phyloP scores from a whole-genome alignment of 441 rosid species.

The Erysimum pusillum region DNA sequence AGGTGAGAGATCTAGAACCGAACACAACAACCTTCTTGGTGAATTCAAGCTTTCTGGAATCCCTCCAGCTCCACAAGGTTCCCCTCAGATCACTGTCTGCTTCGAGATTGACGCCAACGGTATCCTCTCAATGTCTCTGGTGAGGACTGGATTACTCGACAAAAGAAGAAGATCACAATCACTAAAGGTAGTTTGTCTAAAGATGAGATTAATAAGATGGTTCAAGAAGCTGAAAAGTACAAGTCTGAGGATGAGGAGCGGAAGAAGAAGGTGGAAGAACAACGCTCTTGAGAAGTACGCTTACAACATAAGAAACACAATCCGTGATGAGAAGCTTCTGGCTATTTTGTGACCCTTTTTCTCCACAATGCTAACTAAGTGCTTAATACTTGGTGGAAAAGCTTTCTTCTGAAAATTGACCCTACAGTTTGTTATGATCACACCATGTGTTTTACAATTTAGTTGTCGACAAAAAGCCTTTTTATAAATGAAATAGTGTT shows the following conservation, averaged over 20 bases:
- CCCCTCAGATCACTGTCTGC: constrained; percentile 71
- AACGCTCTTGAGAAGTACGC: constrained; percentile 69
- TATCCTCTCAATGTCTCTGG: constrained; percentile 71
- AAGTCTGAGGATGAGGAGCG: constrained; percentile 70
- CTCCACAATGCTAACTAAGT: neutral
- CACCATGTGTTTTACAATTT: neutral
- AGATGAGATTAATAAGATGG: constrained; percentile 72
- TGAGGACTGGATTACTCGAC: constrained; percentile 69
- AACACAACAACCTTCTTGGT: constrained; percentile 67
- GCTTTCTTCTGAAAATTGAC: neutral
- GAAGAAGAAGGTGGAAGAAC: constrained; percentile 66
- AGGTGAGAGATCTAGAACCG: constrained; percentile 72
- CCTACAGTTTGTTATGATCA: neutral
- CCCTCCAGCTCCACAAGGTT: constrained; percentile 68
- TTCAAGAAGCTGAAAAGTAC: constrained; percentile 73
- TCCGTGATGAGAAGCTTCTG: constrained; percentile 58
- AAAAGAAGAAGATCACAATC: constrained; percentile 72
- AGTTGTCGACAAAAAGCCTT: neutral
- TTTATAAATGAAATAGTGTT: neutral
- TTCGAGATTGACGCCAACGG: constrained; percentile 69
- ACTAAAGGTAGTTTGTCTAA: constrained; percentile 73
- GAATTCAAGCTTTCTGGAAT: constrained; percentile 69
- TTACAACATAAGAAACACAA: constrained; percentile 71
- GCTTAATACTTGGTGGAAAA: neutral
- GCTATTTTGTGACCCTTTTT: constrained; percentile 20